These are phyloP conservation scores for Hypoxylon sp. DNA, from an alignment of 2,329 filamentous ascomycete genomes.

Conservation along the genomic window DNA sequence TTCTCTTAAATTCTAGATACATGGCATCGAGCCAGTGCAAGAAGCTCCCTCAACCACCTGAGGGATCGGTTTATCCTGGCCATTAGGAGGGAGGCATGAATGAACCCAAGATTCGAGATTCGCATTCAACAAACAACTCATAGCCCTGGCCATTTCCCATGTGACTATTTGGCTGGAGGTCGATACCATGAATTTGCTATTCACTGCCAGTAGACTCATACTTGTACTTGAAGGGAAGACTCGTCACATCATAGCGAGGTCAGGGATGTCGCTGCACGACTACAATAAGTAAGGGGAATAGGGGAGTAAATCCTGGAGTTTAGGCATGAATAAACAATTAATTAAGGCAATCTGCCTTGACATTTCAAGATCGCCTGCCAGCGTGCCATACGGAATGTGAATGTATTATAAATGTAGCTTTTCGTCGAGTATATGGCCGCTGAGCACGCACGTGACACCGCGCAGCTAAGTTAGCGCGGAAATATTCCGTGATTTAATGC, in stretches of 20 bases:
- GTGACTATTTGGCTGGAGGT: conserved; percentile 3
- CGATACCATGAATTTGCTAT: not conserved
- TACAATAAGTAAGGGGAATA: not conserved
- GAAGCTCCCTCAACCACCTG: conserved; percentile 93
- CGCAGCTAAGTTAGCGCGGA: conserved; percentile 30
- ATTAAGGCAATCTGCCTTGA: not conserved
- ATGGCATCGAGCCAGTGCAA: conserved; percentile 95
- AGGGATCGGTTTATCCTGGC: conserved; percentile 71
- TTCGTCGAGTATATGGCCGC: not conserved
- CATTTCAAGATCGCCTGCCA: not conserved
- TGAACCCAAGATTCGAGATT: not conserved
- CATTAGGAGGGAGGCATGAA: conserved; percentile 30
- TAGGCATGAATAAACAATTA: conserved; percentile 21
- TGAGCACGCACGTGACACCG: conserved; percentile 29
- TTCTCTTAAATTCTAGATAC: conserved; percentile 68
- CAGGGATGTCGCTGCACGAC: not conserved
- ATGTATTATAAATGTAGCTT: not conserved
- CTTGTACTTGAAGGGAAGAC: conserved; percentile 1
- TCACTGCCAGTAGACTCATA: conserved; percentile 1
- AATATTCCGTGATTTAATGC: conserved; percentile 31
- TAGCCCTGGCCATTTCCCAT: conserved; percentile 2
- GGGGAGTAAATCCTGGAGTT: conserved; percentile 15
- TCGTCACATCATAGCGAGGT: conserved; percentile 21
- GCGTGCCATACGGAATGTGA: not conserved
- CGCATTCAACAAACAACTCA: not conserved